Conservation (phyloP, 768 basidiomycete species). For the Hericium coralloides region DNA sequence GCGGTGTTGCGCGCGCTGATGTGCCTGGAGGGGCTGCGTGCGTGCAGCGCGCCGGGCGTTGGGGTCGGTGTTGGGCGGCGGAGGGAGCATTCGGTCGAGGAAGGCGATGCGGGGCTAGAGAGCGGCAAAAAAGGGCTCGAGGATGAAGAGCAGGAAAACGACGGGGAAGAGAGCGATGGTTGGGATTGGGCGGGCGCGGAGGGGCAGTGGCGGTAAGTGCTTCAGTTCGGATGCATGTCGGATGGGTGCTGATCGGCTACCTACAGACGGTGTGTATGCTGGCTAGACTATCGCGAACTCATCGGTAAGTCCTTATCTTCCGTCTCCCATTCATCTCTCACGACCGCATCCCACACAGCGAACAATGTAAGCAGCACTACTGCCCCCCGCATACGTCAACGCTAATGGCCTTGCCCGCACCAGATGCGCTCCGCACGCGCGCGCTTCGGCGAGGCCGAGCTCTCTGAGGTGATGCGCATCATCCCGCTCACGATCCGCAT, state of each 20-base stretch:
- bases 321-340: background rate
- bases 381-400: background rate
- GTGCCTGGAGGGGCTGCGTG: slow-evolving; percentile 19
- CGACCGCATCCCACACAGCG: slow-evolving; percentile 16
- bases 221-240: background rate
- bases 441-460: slow-evolving; percentile 23
- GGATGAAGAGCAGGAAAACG: too few species aligned
- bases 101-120: too few species aligned
- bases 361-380: slow-evolving; percentile 27
- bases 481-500: slow-evolving; percentile 42
- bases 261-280: slow-evolving; percentile 44
- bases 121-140: too few species aligned
- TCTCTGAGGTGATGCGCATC: slow-evolving; percentile 41
- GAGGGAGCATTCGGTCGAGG: slow-evolving; percentile 1
- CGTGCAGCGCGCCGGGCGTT: slow-evolving; percentile 19
- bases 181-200: slow-evolving; percentile 55
- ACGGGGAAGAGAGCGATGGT: slow-evolving; percentile 22
- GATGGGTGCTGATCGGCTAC: background rate
- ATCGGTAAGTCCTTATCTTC: slow-evolving; percentile 29
- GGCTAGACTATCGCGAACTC: slow-evolving; percentile 50
- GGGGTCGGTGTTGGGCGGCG: background rate
- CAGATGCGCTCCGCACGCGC: slow-evolving; percentile 10
- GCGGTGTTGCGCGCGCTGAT: slow-evolving; percentile 19
- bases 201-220: slow-evolving; percentile 43
- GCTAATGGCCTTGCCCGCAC: background rate